Evolutionary conservation across 2,329 filamentous ascomycete genomes (phyloP).

Genomic region (Juglanconis oblonga): DNA sequence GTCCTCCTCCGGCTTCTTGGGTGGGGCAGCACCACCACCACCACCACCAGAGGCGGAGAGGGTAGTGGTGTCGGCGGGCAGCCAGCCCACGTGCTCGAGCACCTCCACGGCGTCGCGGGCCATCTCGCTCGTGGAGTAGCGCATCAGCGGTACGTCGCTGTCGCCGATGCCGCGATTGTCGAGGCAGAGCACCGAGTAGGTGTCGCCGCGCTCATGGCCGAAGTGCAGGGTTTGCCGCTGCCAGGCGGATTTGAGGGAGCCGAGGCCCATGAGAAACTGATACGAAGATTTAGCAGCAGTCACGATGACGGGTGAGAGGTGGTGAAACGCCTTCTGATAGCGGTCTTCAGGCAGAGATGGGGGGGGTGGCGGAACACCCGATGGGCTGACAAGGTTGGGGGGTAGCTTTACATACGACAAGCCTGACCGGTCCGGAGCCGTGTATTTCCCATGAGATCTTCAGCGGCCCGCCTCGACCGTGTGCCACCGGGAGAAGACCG

Average conservation of each 20-base stretch:
- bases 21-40: too few relatives aligned
- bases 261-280: constrained; percentile 80
- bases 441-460: constrained; percentile 79
- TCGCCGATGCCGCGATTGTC: constrained; percentile 85
- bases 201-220: constrained; percentile 64
- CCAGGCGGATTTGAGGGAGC: constrained; percentile 66
- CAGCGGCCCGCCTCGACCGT: constrained; percentile 69
- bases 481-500: constrained; percentile 63
- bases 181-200: constrained; percentile 72
- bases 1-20: neutral
- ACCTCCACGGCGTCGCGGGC: constrained; percentile 74
- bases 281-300: constrained; percentile 8
- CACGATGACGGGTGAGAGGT: neutral
- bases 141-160: constrained; percentile 71
- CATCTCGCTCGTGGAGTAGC: constrained; percentile 85
- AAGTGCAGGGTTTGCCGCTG: constrained; percentile 82
- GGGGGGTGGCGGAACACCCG: too few relatives aligned
- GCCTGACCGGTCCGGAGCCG: constrained; percentile 67
- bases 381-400: too few relatives aligned
- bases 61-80: constrained; percentile 19
- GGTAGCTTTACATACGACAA: constrained; percentile 59
- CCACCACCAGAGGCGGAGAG: constrained; percentile 21
- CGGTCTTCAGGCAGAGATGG: neutral
- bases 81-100: constrained; percentile 68
- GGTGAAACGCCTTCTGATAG: too few relatives aligned